Base-by-base conservation (phyloP, 345 rosid genomes). In the Syzygium aromaticum region DNA sequence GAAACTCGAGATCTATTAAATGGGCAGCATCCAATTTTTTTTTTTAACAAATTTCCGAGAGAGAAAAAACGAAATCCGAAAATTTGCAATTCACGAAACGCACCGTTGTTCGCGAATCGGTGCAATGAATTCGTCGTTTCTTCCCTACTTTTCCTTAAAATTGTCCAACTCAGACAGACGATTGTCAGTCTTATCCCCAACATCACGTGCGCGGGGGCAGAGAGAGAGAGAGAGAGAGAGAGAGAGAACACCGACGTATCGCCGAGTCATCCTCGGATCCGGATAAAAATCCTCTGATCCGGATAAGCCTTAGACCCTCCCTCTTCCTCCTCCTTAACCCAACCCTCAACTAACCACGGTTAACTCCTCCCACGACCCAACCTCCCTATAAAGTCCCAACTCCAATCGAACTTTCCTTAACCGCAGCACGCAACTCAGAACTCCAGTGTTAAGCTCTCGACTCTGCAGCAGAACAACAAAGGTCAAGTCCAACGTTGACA, bases 21-120 rank as follows among this genome's bases (percentile, higher is more conserved):
- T 0, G 0, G 43, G 43, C 19, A 30, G 43, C 1, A 64, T 0
- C 0, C 30, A 10, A 30, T 64, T 8, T 28, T 15, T 1, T 6
- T 61, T 0, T n/a, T n/a, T 30, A n/a, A 30, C 1, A 25, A 7
- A 30, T 33, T 30, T 33, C 15, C 0, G 78, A 67, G 17, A 33
- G 8, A 8, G 80, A 4, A 73, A 33, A 64, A 30, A 59, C 8
- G 46, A 22, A 56, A 56, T 5, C 17, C 46, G 6, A 33, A 30
- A 38, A 17, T 33, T 17, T 33, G 1, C 38, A 0, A 33, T 19
- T 0, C 80, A 4, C 23, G 43, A 67, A 16, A 8, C 22, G 16
- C 46, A 9, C 12, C 2, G 2, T 30, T 3, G 28, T 14, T n/a
- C 23, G 15, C 16, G 28, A 61, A 27, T 7, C 40, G 40, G 40